Conservation (phyloP, 148 eudicot genomes). For the Agrostemma githago region DNA sequence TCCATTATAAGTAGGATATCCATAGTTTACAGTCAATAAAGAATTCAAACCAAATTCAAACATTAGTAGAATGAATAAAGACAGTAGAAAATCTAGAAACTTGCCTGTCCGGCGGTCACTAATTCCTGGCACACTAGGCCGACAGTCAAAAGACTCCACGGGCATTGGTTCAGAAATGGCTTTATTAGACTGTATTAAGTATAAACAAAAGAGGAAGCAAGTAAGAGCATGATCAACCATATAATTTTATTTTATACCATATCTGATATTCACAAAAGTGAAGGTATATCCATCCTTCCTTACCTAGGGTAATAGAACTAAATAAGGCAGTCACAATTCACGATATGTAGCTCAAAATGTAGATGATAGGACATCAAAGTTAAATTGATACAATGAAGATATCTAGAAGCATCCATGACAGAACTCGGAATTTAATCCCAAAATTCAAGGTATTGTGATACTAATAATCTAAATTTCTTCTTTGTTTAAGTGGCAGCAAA, state of each 20-base stretch:
- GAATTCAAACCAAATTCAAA: neutral
- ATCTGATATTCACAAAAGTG: neutral
- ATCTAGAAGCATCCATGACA: neutral
- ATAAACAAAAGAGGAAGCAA: slow-evolving; percentile 1
- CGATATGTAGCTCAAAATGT: neutral
- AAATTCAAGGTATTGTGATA: neutral
- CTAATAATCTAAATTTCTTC: neutral
- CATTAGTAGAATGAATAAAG: neutral
- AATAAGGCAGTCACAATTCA: neutral
- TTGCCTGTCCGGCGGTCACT: slow-evolving; percentile 65
- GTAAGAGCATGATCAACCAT: slow-evolving; percentile 1
- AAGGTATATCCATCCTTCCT: neutral
- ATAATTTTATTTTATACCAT: neutral
- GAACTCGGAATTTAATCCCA: neutral
- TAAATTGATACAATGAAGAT: neutral
- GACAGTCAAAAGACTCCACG: slow-evolving; percentile 34
- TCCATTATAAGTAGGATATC: neutral
- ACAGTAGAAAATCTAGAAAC: slow-evolving; percentile 28
- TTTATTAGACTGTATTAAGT: slow-evolving; percentile 37
- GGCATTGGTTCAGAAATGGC: slow-evolving; percentile 32
- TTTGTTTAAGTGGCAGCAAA: too few relatives aligned
- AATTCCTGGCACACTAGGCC: slow-evolving; percentile 50
- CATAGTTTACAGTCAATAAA: neutral
- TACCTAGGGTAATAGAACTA: neutral
- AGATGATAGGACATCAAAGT: neutral